phyloP scores from a whole-genome alignment of 768 basidiomycete genomes.

The Lactarius trivialis region DNA sequence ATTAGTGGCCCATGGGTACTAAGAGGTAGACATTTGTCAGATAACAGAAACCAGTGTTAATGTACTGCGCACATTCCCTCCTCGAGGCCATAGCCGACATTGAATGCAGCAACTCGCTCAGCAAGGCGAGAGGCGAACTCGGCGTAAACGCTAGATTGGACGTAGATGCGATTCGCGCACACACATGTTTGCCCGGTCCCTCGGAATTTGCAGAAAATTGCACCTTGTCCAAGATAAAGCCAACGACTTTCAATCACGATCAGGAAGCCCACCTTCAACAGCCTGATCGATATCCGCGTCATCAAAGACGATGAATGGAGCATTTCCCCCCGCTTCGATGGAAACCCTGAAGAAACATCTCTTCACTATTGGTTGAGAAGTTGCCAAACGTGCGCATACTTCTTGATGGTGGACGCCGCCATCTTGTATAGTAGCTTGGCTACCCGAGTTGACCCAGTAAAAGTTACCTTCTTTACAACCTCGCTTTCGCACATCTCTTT shows the following conservation, averaged over 20 bases:
- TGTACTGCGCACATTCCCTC: constrained; percentile 52
- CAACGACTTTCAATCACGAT: constrained; percentile 1
- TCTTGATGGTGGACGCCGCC: constrained; percentile 74
- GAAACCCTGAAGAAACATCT: constrained; percentile 41
- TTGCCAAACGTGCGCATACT: constrained; percentile 39
- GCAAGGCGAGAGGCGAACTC: constrained; percentile 86
- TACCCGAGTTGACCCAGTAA: constrained; percentile 83
- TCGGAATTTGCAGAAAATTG: constrained; percentile 75
- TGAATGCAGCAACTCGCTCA: constrained; percentile 75
- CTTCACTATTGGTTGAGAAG: not conserved
- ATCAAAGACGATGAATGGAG: constrained; percentile 95
- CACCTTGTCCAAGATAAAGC: constrained; percentile 37
- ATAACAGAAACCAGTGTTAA: not conserved
- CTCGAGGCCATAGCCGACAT: constrained; percentile 84
- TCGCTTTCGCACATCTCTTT: constrained; percentile 91
- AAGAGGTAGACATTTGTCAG: not conserved
- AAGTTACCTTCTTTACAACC: constrained; percentile 79
- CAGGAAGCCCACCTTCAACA: constrained; percentile 55
- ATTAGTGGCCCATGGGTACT: constrained; percentile 96
- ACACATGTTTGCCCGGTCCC: constrained; percentile 78
- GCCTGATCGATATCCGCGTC: constrained; percentile 93
- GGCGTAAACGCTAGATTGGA: constrained; percentile 86
- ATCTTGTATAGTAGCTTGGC: constrained; percentile 70
- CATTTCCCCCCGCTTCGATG: constrained; percentile 88
- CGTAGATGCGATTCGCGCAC: constrained; percentile 87